Conservation (phyloP, 2,329 filamentous ascomycete genomes). For the Apiospora arundinis region DNA sequence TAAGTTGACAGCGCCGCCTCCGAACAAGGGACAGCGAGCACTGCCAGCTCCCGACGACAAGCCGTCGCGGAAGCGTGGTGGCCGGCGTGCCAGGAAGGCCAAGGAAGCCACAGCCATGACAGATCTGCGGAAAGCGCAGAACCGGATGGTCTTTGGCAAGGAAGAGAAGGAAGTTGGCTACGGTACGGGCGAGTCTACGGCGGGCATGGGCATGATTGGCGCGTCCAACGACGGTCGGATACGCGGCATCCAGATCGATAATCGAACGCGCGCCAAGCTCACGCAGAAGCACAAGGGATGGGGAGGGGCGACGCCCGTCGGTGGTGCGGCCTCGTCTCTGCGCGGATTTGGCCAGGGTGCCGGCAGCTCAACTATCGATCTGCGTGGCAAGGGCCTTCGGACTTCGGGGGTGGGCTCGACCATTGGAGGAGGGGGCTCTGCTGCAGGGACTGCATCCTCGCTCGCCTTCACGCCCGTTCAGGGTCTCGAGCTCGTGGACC, state of each 20-base stretch:
- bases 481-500: conserved; percentile 92
- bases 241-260: conserved; percentile 86
- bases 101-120: conserved; percentile 98
- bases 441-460: conserved; percentile 78
- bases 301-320: conserved; percentile 73
- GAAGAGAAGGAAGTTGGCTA: conserved; percentile 95
- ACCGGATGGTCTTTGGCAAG: conserved; percentile 93
- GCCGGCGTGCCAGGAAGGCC: conserved; percentile 86
- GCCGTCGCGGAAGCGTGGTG: conserved; percentile 89
- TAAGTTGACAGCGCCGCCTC: conserved; percentile 89
- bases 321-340: conserved; percentile 79
- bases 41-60: conserved; percentile 95
- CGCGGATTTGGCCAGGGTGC: conserved; percentile 73
- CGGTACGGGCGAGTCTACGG: conserved; percentile 82
- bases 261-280: conserved; percentile 90
- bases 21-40: conserved; percentile 86
- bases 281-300: conserved; percentile 96
- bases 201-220: conserved; percentile 95
- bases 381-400: conserved; percentile 80
- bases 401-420: conserved; percentile 81
- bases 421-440: conserved; percentile 61
- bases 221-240: conserved; percentile 87
- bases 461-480: conserved; percentile 95
- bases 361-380: conserved; percentile 67
- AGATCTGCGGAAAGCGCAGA: conserved; percentile 93